Base-by-base conservation (phyloP, 225 moss, liverwort and hornwort species). In the Thuidium tamariscinum region DNA sequence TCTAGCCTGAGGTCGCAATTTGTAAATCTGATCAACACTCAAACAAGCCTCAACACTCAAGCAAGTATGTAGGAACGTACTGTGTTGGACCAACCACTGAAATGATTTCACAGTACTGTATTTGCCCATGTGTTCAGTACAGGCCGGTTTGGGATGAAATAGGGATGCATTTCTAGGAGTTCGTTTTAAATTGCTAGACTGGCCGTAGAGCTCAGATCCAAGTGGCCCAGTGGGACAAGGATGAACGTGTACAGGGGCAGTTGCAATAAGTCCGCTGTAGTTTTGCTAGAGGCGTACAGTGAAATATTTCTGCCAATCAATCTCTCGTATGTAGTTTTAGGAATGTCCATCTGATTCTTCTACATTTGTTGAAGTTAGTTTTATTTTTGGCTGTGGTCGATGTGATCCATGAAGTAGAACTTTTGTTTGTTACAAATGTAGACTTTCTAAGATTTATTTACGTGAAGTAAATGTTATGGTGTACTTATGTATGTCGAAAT, bases 241-340 rank as follows among this genome's bases (percentile, higher is more conserved):
- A n/a, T 71, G 65, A 63, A 36, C 62, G n/a, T 74, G 46, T 5
- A 19, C n/a, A 21, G 52, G 42, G n/a, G 56, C 73, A 72, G 51
- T 41, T 52, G 88, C 86, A 79, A 80, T 49, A 30, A 82, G 23
- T 86, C 60, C 27, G 54, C 56, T 83, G 83, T 49, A 76, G 82
- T 14, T 89, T 87, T 84, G 72, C 59, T 67, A 13, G 51, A 60
- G 67, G 60, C 41, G 17, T 74, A 29, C 79, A 19, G 74, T 54
- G 66, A 46, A 59, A 67, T 89, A 79, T 85, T 89, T 87, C 79
- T 42, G 82, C 87, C 89, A 89, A 89, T 87, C 54, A 66, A 29
- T 16, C 82, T 44, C 34, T 65, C 23, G 8, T 77, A 65, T 51
- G 26, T 59, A 16, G 51, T 70, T 81, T n/a, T 74, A 19, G 64